Percentiles rank a stretch among this genome's conserved stretches.
Conservation (phyloP, 345 rosid species). For the Eucalyptus polyanthemos region DNA sequence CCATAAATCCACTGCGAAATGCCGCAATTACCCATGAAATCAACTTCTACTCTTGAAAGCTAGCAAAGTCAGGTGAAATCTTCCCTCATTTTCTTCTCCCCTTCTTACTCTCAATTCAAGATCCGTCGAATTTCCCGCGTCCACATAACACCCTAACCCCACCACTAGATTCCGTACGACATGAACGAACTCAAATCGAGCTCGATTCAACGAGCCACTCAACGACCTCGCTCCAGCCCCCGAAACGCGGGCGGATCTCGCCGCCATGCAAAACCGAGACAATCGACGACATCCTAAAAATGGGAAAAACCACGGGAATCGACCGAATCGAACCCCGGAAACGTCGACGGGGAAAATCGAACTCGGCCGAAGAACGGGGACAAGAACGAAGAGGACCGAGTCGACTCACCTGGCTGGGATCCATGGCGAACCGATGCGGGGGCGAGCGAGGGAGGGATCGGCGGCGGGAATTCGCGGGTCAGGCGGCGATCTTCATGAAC, state of each 20-base stretch:
- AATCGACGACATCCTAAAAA: neutral
- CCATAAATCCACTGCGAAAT: neutral
- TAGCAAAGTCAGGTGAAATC: neutral
- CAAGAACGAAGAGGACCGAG: neutral
- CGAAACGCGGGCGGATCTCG: neutral
- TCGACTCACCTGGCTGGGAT: slow-evolving; percentile 28
- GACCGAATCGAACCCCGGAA: neutral
- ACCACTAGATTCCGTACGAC: neutral
- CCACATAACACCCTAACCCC: neutral
- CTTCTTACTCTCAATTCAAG: neutral
- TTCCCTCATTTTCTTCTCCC: neutral
- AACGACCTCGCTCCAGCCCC: neutral
- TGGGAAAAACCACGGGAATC: neutral
- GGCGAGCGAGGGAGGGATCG: neutral
- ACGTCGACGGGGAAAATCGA: neutral
- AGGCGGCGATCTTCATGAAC: neutral
- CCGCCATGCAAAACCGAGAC: neutral
- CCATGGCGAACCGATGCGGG: slow-evolving; percentile 2
- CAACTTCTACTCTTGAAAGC: neutral
- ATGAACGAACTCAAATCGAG: neutral
- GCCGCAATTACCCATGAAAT: neutral
- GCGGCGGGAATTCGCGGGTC: neutral
- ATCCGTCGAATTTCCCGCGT: neutral
- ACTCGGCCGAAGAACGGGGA: neutral
- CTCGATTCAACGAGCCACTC: neutral